These are phyloP conservation scores for Theileria annulata DNA, from an alignment of 169 alveolate genomes.

Conservation along the genomic window DNA sequence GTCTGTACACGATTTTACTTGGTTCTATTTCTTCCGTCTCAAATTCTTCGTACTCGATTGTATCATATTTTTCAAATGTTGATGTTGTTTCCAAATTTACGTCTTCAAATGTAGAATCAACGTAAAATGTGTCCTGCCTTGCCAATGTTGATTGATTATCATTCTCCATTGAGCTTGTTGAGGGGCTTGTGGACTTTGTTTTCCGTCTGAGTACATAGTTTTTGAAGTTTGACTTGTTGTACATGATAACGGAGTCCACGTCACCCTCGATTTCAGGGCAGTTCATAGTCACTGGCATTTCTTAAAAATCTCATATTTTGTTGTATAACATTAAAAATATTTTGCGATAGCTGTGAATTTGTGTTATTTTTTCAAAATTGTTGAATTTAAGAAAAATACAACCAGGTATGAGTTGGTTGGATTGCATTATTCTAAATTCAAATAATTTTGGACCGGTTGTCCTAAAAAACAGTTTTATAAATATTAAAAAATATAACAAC, in stretches of 20 bases:
- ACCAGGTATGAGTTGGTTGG: neutral
- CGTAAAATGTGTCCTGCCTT: constrained; percentile 34
- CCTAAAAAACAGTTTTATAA: neutral
- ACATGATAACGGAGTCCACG: neutral
- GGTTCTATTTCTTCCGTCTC: constrained; percentile 6
- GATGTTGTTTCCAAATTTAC: neutral
- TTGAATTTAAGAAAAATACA: neutral
- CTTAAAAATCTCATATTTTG: neutral
- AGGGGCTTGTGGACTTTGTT: constrained; percentile 1
- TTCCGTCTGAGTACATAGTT: neutral
- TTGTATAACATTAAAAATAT: neutral
- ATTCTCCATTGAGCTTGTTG: constrained; percentile 19
- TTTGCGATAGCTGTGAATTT: constrained; percentile 6
- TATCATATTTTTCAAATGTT: constrained; percentile 8
- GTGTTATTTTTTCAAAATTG: neutral
- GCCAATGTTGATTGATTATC: constrained; percentile 23
- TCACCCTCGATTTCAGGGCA: neutral
- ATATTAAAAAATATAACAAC: neutral
- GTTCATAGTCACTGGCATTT: constrained; percentile 4
- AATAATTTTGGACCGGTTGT: neutral
- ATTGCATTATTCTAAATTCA: neutral
- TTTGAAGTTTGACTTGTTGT: neutral
- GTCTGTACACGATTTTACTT: neutral
- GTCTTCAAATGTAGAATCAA: constrained; percentile 23
- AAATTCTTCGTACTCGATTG: constrained; percentile 9